Percentiles rank a stretch among this genome's conserved stretches.
Evolutionary conservation across 2,329 filamentous ascomycete genomes (phyloP).

Genomic region (Diaporthe vaccinii): DNA sequence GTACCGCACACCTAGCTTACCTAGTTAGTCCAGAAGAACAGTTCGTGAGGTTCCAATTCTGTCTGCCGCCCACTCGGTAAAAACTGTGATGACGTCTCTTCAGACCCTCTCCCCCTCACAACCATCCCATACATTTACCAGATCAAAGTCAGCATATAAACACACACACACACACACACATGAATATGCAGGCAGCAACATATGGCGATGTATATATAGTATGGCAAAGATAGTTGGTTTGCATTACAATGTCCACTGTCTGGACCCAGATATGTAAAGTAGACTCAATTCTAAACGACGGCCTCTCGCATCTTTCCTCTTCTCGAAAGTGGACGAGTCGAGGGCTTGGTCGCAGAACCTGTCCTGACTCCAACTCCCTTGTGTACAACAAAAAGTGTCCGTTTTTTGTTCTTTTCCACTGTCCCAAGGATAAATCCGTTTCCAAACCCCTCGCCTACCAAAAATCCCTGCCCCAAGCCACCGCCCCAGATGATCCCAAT

Average conservation of each 20-base stretch:
- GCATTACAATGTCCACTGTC: constrained; percentile 26
- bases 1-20: background rate
- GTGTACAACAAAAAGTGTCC: constrained; percentile 19
- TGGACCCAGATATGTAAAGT: constrained; percentile 21
- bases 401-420: constrained; percentile 34
- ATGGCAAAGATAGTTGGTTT: constrained; percentile 31
- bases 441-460: constrained; percentile 29
- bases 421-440: constrained; percentile 8
- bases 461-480: background rate
- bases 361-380: constrained; percentile 33
- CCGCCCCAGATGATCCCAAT: constrained; percentile 22
- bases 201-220: background rate
- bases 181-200: background rate
- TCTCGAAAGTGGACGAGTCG: constrained; percentile 6
- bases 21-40: background rate
- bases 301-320: constrained; percentile 14
- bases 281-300: background rate
- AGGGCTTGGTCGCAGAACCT: background rate
- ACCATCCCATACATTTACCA: background rate
- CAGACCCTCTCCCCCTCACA: background rate
- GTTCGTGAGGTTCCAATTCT: background rate
- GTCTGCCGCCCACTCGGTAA: background rate
- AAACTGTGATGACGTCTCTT: background rate
- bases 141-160: background rate
- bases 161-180: background rate